Evolutionary conservation across 2,329 filamentous ascomycete genomes (phyloP).

Genomic region (Teratosphaeria destructans): DNA sequence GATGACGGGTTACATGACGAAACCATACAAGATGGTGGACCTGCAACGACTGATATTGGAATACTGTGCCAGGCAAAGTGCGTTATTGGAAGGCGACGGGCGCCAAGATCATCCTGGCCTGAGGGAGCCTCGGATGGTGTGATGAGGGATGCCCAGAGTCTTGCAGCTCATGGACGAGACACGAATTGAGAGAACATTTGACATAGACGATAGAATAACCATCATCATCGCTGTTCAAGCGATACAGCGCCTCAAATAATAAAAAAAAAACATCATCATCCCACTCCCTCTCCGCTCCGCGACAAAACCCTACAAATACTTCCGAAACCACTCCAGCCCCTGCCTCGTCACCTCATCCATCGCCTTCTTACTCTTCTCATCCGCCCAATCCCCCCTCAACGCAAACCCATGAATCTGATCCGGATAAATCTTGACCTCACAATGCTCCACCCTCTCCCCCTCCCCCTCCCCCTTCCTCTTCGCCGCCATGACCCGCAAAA

Average conservation of each 20-base stretch:
- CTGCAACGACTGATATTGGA: slow-evolving; percentile 48
- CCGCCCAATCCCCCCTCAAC: slow-evolving; percentile 32
- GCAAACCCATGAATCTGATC: slow-evolving; percentile 38
- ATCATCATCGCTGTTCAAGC: background rate
- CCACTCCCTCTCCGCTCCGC: too few species aligned
- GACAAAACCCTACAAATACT: slow-evolving; percentile 2
- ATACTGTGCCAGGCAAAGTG: slow-evolving; percentile 27
- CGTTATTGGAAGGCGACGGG: background rate
- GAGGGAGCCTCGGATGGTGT: background rate
- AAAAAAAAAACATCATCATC: too few species aligned
- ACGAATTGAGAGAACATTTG: background rate
- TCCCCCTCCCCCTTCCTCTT: slow-evolving; percentile 26
- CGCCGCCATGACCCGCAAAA: slow-evolving; percentile 31
- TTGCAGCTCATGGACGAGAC: background rate
- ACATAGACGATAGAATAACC: background rate
- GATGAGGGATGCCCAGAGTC: background rate
- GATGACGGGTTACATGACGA: slow-evolving; percentile 60
- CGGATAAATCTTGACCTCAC: slow-evolving; percentile 33
- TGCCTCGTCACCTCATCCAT: slow-evolving; percentile 35
- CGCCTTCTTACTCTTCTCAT: slow-evolving; percentile 36
- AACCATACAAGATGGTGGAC: slow-evolving; percentile 55
- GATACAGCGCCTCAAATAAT: background rate
- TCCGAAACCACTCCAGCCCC: slow-evolving; percentile 14
- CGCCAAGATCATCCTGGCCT: background rate
- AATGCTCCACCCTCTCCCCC: slow-evolving; percentile 20